Evolutionary conservation across 371 early-diverging fungal species (phyloP).

Genomic region (Blyttiomyces sp.): DNA sequence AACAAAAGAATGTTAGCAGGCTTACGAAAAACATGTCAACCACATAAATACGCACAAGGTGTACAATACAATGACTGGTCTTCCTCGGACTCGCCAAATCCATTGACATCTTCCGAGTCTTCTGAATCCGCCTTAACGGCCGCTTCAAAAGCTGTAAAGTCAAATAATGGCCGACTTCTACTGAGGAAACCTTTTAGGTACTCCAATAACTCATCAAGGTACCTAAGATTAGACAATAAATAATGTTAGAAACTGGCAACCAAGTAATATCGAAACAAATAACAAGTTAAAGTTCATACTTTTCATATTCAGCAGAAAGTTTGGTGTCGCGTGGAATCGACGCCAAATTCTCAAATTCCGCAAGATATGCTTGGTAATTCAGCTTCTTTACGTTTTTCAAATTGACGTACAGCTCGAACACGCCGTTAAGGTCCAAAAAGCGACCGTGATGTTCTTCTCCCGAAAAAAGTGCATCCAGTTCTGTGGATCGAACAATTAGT

Average conservation of each 20-base stretch:
- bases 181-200: slow-evolving; percentile 78
- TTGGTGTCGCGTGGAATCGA: slow-evolving; percentile 64
- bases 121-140: slow-evolving; percentile 56
- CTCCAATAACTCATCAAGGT: slow-evolving; percentile 56
- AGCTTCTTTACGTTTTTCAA: slow-evolving; percentile 69
- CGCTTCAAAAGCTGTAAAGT: slow-evolving; percentile 56
- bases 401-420: slow-evolving; percentile 77
- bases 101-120: slow-evolving; percentile 54
- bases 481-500: slow-evolving; percentile 29
- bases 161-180: slow-evolving; percentile 75
- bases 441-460: slow-evolving; percentile 89
- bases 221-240: slow-evolving; percentile 38
- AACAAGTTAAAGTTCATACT: slow-evolving; percentile 36
- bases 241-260: not conserved
- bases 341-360: slow-evolving; percentile 58
- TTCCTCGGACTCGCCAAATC: slow-evolving; percentile 36
- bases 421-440: slow-evolving; percentile 81
- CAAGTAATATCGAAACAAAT: not conserved
- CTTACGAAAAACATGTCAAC: not conserved
- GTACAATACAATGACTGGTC: slow-evolving; percentile 65
- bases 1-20: not conserved
- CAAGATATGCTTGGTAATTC: slow-evolving; percentile 79
- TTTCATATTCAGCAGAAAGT: slow-evolving; percentile 53
- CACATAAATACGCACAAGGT: slow-evolving; percentile 58
- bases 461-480: slow-evolving; percentile 80